phyloP scores from a whole-genome alignment of 352 stramenopile species.

The Globisporangium canariense region DNA sequence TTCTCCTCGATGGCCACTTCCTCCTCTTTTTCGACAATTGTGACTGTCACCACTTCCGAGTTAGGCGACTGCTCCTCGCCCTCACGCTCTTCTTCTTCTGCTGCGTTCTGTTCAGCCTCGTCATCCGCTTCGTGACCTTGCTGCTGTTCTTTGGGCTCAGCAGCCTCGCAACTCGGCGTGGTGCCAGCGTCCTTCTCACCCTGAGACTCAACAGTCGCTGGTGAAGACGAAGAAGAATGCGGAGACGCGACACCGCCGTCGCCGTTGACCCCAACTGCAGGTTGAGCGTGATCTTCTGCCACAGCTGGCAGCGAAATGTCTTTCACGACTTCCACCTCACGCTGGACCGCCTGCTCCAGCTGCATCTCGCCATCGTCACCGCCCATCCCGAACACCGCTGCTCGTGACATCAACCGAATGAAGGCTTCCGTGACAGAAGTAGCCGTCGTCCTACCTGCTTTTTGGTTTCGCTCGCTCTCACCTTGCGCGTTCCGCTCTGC shows the following conservation, averaged over 20 bases:
- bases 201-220: neutral
- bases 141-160: neutral
- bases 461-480: neutral
- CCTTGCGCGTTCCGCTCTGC: neutral
- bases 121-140: neutral
- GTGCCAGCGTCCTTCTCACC: neutral
- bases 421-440: neutral
- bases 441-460: neutral
- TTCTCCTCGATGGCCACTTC: neutral
- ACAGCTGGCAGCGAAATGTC: neutral
- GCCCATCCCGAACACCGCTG: conserved; percentile 7
- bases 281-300: neutral
- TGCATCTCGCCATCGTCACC: neutral
- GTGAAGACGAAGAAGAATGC: neutral
- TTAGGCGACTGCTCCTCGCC: too few relatives aligned
- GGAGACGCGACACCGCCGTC: neutral
- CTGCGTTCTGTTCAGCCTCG: neutral
- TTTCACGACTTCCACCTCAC: conserved; percentile 7
- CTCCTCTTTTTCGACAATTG: neutral
- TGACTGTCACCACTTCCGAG: neutral
- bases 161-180: neutral
- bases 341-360: neutral
- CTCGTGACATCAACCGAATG: conserved; percentile 1
- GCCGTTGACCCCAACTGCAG: neutral
- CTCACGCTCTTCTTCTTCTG: neutral